Conservation (phyloP, 345 rosid species). For the Erucastrum elatum region DNA sequence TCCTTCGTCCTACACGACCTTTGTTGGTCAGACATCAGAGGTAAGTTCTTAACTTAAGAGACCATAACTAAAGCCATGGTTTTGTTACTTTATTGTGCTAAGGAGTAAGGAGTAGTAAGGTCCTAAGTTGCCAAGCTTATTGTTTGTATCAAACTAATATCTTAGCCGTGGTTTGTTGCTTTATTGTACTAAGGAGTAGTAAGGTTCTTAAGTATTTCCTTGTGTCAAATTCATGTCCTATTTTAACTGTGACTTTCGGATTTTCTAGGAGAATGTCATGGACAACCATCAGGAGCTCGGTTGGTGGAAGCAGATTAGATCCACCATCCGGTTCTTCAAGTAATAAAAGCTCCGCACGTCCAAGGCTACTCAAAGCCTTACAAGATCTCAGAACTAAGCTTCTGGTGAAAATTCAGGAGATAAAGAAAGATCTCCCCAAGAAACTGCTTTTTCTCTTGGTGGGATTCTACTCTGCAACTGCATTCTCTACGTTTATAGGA, state of each 20-base stretch:
- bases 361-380: constrained; percentile 63
- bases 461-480: constrained; percentile 85
- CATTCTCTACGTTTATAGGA: constrained; percentile 64
- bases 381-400: constrained; percentile 56
- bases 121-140: background rate
- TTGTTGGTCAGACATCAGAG: constrained; percentile 38
- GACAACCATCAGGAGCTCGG: constrained; percentile 51
- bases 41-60: constrained; percentile 27
- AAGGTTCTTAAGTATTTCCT: too few species aligned
- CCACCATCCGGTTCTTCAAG: constrained; percentile 50
- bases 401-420: constrained; percentile 51
- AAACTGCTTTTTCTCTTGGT: constrained; percentile 82
- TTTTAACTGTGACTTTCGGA: constrained; percentile 17
- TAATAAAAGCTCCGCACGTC: constrained; percentile 45
- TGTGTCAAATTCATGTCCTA: too few species aligned
- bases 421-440: constrained; percentile 65
- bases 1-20: constrained; percentile 42
- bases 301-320: constrained; percentile 53
- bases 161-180: background rate
- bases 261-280: constrained; percentile 57
- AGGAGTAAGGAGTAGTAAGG: background rate
- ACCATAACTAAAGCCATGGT: background rate
- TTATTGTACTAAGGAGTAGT: background rate
- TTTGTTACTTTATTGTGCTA: background rate
- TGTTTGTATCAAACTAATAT: background rate